Conservation (phyloP, 345 rosid genomes). For the Dipteronia dyeriana region DNA sequence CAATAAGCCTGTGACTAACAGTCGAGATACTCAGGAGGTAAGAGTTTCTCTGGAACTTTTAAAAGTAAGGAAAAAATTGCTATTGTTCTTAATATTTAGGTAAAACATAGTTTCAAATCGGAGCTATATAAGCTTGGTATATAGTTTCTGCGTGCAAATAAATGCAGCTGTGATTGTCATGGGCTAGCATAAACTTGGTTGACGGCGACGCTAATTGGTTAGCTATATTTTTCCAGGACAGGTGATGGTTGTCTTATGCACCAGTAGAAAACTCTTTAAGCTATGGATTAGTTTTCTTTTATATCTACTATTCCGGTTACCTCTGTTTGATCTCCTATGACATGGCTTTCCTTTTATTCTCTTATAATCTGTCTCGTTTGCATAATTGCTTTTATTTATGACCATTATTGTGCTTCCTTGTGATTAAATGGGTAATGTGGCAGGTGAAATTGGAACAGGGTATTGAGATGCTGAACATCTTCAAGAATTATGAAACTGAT, state of each 20-base stretch:
- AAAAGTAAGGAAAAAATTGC: constrained; percentile 8
- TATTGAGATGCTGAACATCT: constrained; percentile 71
- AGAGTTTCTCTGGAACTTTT: no score
- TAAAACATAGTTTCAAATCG: neutral
- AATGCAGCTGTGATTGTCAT: constrained; percentile 3
- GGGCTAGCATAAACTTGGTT: neutral
- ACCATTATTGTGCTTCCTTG: constrained; percentile 2
- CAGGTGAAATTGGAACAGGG: constrained; percentile 92
- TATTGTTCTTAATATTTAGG: neutral
- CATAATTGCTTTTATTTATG: neutral
- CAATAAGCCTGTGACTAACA: constrained; percentile 89
- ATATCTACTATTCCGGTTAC: neutral
- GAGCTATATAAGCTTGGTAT: neutral
- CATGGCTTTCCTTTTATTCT: neutral
- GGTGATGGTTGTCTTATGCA: neutral
- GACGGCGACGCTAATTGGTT: constrained; percentile 3
- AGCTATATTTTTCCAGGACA: constrained; percentile 5
- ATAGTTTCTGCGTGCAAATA: neutral
- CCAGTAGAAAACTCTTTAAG: neutral
- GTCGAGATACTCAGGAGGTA: constrained; percentile 95
- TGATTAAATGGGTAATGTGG: constrained; percentile 19
- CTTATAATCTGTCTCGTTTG: neutral
- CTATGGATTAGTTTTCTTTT: neutral
- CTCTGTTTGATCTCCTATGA: neutral
- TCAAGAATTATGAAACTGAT: constrained; percentile 67